phyloP scores from a whole-genome alignment of 2,329 filamentous ascomycete species.

The Botrytis cinerea region DNA sequence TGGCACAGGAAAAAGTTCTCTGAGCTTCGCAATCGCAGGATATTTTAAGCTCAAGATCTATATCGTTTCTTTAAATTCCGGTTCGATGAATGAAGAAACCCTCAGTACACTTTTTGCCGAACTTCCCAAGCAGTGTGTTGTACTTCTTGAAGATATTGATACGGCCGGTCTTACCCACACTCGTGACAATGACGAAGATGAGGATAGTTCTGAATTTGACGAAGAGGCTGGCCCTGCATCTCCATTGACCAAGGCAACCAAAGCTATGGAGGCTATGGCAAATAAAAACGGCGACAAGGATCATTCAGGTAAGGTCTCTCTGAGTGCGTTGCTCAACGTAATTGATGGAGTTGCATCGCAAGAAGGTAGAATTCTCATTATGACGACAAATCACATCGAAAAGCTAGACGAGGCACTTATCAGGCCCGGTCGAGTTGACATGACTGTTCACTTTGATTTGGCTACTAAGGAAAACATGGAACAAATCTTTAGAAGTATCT shows the following conservation, averaged over 20 bases:
- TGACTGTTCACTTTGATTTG: constrained; percentile 56
- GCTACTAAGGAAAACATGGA: constrained; percentile 36
- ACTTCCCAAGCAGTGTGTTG: constrained; percentile 69
- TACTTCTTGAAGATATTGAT: constrained; percentile 77
- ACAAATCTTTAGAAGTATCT: constrained; percentile 40
- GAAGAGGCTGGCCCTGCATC: constrained; percentile 6
- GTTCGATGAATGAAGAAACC: constrained; percentile 63
- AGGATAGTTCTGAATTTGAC: constrained; percentile 15
- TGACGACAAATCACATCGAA: constrained; percentile 69
- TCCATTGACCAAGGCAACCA: neutral
- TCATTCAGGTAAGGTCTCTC: constrained; percentile 47
- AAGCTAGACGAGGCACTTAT: constrained; percentile 63
- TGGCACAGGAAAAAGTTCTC: constrained; percentile 75
- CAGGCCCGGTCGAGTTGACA: constrained; percentile 63
- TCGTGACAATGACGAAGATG: constrained; percentile 30
- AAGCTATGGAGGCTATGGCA: neutral
- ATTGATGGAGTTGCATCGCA: constrained; percentile 68
- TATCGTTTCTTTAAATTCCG: constrained; percentile 59
- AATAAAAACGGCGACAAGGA: constrained; percentile 45
- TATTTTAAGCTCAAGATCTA: constrained; percentile 72
- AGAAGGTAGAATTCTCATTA: constrained; percentile 68
- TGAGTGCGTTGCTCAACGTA: constrained; percentile 67
- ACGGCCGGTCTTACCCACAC: constrained; percentile 66
- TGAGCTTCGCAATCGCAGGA: constrained; percentile 70
- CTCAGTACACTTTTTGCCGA: constrained; percentile 64